These are phyloP conservation scores for Emergomyces orientalis DNA, from an alignment of 2,329 filamentous ascomycete species.

Conservation along the genomic window DNA sequence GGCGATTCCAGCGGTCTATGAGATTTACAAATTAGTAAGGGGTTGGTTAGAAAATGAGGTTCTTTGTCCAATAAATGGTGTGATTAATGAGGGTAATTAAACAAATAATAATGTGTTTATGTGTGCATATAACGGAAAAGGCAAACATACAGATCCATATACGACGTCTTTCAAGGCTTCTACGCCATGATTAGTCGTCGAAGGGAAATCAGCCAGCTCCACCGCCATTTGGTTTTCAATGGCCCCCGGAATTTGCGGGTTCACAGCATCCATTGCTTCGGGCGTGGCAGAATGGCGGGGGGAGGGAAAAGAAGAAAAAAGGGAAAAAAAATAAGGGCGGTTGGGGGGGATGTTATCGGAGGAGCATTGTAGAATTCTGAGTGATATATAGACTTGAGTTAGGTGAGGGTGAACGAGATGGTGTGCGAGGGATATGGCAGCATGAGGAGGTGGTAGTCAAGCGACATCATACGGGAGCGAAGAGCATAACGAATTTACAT, in stretches of 20 bases:
- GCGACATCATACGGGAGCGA: constrained; percentile 2
- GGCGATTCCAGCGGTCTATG: constrained; percentile 68
- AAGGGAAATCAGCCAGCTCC: constrained; percentile 31
- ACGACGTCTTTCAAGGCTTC: constrained; percentile 77
- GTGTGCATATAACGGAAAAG: background rate
- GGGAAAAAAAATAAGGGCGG: background rate
- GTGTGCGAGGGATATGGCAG: constrained; percentile 15
- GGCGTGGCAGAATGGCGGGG: constrained; percentile 8
- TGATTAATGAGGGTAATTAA: background rate
- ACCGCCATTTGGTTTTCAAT: constrained; percentile 33
- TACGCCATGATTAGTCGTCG: constrained; percentile 38
- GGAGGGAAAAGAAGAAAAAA: constrained; percentile 5
- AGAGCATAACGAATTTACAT: background rate
- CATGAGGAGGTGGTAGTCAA: background rate
- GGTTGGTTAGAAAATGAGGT: background rate
- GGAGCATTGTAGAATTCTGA: constrained; percentile 22
- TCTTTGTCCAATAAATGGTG: background rate
- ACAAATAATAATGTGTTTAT: background rate
- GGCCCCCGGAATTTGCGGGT: constrained; percentile 24
- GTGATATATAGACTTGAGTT: constrained; percentile 6
- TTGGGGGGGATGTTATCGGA: constrained; percentile 16
- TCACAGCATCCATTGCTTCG: constrained; percentile 10
- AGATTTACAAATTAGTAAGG: background rate
- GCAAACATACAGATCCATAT: constrained; percentile 66
- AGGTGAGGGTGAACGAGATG: constrained; percentile 13